Evolutionary conservation across 176 grass and related monocot species (phyloP), one percentile per base, ranked within the genome.

Genomic region (Carex myosuroides): DNA sequence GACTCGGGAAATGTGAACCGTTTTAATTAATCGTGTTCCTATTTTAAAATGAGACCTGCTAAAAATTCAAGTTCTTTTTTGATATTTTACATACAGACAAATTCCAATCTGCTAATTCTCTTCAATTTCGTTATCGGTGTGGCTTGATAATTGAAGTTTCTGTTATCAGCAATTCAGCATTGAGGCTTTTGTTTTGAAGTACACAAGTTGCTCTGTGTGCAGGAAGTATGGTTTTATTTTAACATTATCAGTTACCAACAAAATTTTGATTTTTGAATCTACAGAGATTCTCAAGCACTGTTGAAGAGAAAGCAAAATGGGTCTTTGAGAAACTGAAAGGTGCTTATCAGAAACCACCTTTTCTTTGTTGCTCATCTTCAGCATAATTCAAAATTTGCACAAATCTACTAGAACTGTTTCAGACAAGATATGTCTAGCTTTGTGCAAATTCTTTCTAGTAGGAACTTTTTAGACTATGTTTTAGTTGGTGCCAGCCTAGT

Each of bases 301-400:
- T 99, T 48, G 96, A 99, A 87, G 93, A 89, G 88, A 99, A 95
- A 89, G 96, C 96, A 8, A 99, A 99, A 84, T 95, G 96, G 96
- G 86, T 95, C 1, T 99, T 99, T 81, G 96, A 99, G 84, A 99
- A 99, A 89, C 89, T 99, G 44, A 99, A 99, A 94, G 96, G 96
- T 94, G 87, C 59, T 54, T 61, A 62, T 41, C 17, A 58, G 6
- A 22, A 55, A 69, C 12, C 58, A 83, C n/a, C 1, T 57, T 54
- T 57, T 29, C 6, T 78, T 52, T 78, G 3, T 78, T 56, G 26
- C 32, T 56, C 52, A 32, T 77, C 24, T 33, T 55, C 6, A 30
- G 6, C 12, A 57, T 29, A 18, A 78, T 32, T 62, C 4, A 57
- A 78, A 78, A 18, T 55, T 18, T 56, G 52, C 1, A 26, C 21